These are phyloP conservation scores for Cubamyces lactineus DNA, from an alignment of 768 basidiomycete genomes.

Conservation along the genomic window DNA sequence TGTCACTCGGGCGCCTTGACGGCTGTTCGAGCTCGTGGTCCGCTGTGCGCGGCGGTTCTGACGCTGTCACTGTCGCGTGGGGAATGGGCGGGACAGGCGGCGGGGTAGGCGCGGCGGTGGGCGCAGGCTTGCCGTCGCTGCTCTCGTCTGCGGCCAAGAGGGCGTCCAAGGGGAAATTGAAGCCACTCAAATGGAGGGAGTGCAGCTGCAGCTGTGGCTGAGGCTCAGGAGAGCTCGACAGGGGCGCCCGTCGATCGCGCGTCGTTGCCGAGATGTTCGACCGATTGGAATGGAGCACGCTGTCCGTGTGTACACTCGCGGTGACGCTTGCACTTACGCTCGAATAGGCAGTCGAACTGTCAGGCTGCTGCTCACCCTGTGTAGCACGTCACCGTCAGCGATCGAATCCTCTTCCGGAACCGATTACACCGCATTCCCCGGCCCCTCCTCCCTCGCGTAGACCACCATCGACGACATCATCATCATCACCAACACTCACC, in stretches of 20 bases:
- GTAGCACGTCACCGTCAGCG: conserved; percentile 1
- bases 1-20: neutral
- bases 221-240: neutral
- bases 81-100: neutral
- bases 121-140: neutral
- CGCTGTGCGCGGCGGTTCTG: neutral
- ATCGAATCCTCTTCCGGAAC: conserved; percentile 1
- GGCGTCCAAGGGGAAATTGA: conserved; percentile 22
- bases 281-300: conserved; percentile 8
- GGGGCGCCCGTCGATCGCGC: conserved; percentile 1
- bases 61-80: neutral
- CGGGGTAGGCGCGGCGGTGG: neutral
- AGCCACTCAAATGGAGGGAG: conserved; percentile 26
- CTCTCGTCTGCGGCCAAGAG: conserved; percentile 4
- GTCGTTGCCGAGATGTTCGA: neutral
- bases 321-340: too few relatives aligned
- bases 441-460: neutral
- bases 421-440: conserved; percentile 1
- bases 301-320: neutral
- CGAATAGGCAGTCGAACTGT: too few relatives aligned
- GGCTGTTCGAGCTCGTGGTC: too few relatives aligned
- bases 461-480: too few relatives aligned
- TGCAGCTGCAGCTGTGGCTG: conserved; percentile 17
- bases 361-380: too few relatives aligned
- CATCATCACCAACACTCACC: conserved; percentile 3